phyloP scores from a whole-genome alignment of 2,329 filamentous ascomycete genomes.

The Penicillium occitanis region DNA sequence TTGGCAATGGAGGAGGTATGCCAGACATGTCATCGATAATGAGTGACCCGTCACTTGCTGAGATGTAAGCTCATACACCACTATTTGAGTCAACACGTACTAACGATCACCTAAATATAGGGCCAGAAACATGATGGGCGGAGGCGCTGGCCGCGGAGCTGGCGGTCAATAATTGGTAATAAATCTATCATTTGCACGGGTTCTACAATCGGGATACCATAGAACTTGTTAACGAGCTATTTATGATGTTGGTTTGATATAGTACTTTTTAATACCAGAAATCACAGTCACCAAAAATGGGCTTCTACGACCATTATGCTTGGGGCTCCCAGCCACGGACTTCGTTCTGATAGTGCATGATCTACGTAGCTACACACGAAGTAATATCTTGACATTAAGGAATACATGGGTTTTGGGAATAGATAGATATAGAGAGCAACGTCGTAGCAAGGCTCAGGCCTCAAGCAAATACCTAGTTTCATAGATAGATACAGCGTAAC shows the following conservation, averaged over 20 bases:
- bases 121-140: slow-evolving; percentile 69
- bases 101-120: slow-evolving; percentile 36
- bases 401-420: too few relatives aligned
- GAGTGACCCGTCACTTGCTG: slow-evolving; percentile 86
- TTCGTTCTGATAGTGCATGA: not conserved
- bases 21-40: slow-evolving; percentile 83
- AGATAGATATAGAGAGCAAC: not conserved
- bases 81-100: slow-evolving; percentile 21
- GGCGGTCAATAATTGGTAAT: slow-evolving; percentile 18
- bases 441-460: not conserved
- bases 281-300: not conserved
- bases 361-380: not conserved
- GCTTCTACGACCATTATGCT: not conserved
- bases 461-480: not conserved
- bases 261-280: slow-evolving; percentile 2
- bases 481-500: not conserved
- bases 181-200: slow-evolving; percentile 9
- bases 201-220: slow-evolving; percentile 6
- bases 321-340: not conserved
- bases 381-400: not conserved
- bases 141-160: slow-evolving; percentile 46
- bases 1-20: slow-evolving; percentile 75
- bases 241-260: slow-evolving; percentile 10
- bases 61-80: slow-evolving; percentile 68
- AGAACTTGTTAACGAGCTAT: slow-evolving; percentile 9